These are phyloP conservation scores for Torulaspora maleeae DNA, from an alignment of 805 yeast species.

Conservation along the genomic window DNA sequence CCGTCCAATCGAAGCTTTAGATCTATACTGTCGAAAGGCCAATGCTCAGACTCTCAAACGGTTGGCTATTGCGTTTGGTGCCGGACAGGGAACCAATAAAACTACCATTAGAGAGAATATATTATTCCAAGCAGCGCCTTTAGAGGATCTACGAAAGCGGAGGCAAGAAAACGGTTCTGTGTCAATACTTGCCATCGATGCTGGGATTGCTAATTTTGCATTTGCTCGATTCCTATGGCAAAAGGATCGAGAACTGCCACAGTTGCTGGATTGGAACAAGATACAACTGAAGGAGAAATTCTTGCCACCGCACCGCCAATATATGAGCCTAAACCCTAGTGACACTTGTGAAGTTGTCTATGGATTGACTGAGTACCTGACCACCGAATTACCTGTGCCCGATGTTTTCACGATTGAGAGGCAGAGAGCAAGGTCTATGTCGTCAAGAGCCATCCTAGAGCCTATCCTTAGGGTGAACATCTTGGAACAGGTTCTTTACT, in stretches of 20 bases:
- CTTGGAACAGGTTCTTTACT: constrained; percentile 40
- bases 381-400: constrained; percentile 25
- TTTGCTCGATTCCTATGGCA: constrained; percentile 27
- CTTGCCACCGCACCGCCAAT: constrained; percentile 6
- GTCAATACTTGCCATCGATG: constrained; percentile 35
- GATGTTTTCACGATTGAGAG: constrained; percentile 49
- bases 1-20: constrained; percentile 10
- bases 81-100: constrained; percentile 23
- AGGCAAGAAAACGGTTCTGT: constrained; percentile 14
- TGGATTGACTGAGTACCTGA: constrained; percentile 28
- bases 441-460: constrained; percentile 46
- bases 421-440: constrained; percentile 50
- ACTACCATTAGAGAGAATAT: constrained; percentile 13
- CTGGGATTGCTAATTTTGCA: constrained; percentile 39
- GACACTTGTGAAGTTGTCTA: constrained; percentile 24
- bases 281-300: constrained; percentile 27
- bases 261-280: constrained; percentile 37
- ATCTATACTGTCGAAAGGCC: constrained; percentile 16
- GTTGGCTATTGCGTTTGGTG: constrained; percentile 24
- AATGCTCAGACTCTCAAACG: constrained; percentile 18
- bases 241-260: constrained; percentile 23
- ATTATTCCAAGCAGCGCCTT: constrained; percentile 11
- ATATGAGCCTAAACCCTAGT: constrained; percentile 23
- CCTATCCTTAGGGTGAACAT: constrained; percentile 50
- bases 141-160: constrained; percentile 13